Evolutionary conservation across 2,329 filamentous ascomycete genomes (phyloP), one percentile per base, ranked within the genome.

Genomic region (Blumeria hordei): DNA sequence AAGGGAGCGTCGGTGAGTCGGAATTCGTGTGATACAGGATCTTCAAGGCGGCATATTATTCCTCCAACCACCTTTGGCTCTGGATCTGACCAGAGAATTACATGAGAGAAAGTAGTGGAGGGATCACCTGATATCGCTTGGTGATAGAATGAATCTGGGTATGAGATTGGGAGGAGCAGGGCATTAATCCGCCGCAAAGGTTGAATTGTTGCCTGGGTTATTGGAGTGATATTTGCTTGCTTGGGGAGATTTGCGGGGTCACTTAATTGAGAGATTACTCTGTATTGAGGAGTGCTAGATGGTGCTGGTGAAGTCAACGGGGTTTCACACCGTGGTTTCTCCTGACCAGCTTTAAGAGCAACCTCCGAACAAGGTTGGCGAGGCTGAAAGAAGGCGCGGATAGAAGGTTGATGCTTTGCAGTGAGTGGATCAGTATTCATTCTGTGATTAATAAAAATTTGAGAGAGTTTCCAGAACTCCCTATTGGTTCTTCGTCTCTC

Each of bases 131-230:
- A 69, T 56, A 74, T 67, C 55, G 76, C 71, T 39, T 69, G 69
- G 54, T 70, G 67, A 70, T 81, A 83, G 68, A 83, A 83, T 51
- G 71, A 70, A 64, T 82, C 78, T 3, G 76, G 72, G 64, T 83
- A 83, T 64, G 70, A 69, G 57, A 83, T 75, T 53, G 75, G 77
- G 0, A 83, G 75, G 54, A 83, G 73, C 53, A 83, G 73, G 47
- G 75, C 69, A 66, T 81, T 81, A 66, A 83, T 80, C 61, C 78
- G 75, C 41, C 76, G 76, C 6, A 83, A 70, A 47, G 76, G 71
- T 56, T 74, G 68, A 56, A 81, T 67, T 65, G 82, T 76, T 49
- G 68, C 62, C 47, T 70, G 66, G 0, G 69, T 67, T 54, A 80
- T 67, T 54, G 69, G 68, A 6, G 72, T 71, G 62, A 82, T 76